Percentiles rank a stretch among this genome's conserved stretches.
phyloP scores from a whole-genome alignment of 345 rosid species.

The Citrus medica region DNA sequence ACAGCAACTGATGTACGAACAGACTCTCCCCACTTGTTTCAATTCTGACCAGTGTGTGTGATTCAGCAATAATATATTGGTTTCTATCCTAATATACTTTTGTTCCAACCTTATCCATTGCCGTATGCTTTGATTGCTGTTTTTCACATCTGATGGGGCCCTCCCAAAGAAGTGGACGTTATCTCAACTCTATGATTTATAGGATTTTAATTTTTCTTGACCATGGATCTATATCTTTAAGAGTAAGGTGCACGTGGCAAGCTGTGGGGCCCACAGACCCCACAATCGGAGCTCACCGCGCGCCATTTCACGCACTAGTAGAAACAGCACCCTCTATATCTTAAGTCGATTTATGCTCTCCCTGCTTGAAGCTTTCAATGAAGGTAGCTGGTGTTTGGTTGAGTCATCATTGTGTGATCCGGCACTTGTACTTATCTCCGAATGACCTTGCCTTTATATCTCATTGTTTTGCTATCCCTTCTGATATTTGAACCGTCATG shows the following conservation, averaged over 20 bases:
- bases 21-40: not conserved
- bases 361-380: not conserved
- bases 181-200: not conserved
- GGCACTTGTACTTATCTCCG: not conserved
- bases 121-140: not conserved
- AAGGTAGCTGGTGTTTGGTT: not conserved
- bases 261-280: too few relatives aligned
- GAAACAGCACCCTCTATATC: too few relatives aligned
- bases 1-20: not conserved
- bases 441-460: not conserved
- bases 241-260: too few relatives aligned
- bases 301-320: too few relatives aligned
- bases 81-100: not conserved
- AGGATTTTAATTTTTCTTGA: not conserved
- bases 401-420: not conserved
- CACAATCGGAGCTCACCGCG: too few relatives aligned
- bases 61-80: not conserved
- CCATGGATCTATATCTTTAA: not conserved
- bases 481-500: not conserved
- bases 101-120: slow-evolving; percentile 2
- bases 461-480: not conserved
- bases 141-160: not conserved
- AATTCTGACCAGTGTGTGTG: not conserved
- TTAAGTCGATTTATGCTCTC: not conserved
- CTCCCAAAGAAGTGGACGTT: not conserved